Base-by-base conservation (phyloP, 345 rosid species). In the Cardamine occulta region DNA sequence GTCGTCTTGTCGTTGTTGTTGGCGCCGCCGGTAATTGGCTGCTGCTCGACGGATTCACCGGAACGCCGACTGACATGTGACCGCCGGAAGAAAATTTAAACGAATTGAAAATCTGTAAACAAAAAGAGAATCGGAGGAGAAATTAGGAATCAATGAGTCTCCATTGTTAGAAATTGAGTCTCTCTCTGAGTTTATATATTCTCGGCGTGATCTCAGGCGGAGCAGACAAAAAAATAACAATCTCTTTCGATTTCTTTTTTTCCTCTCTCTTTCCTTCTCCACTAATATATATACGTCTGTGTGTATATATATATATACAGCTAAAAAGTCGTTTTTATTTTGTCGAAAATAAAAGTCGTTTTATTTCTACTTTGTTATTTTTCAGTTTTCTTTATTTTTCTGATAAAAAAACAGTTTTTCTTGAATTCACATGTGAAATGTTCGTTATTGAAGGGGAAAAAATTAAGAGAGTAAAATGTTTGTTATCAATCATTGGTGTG, bases 1-100 rank as follows among this genome's bases (percentile, higher is more conserved):
- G 99, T 15, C 99, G 82, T 67, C 99, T 81, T 35, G 94, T 83
- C 9, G 92, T 77, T 32, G 93, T 77, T 40, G 89, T 82, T 31
- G 87, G 82, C 23, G 75, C 84, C 3, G 77, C 77, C 65, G 85
- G 77, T 64, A 42, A 67, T 13, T 94, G 91, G 77, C 85, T 83
- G 51, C 70, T 83, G 86, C 51, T 83, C 59, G 89, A 52, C 18
- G 89, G 58, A 58, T 19, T 81, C 67, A 60, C 68, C 63, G 89
- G 75, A 68, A 72, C 85, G 66, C 86, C 90, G 70, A 88, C 76
- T 78, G 95, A 73, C 92, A 84, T 84, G 80, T 80, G 74, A 68
- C 75, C 82, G 56, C 45, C 70, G 72, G 67, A 1, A 5, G 1
- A 15, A 31, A 31, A 4, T 8, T 18, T 72, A 24, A 37, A 51